Evolutionary conservation across 2,329 filamentous ascomycete species (phyloP), one percentile per base, ranked within the genome.

Genomic region (Clarireedia sp.): DNA sequence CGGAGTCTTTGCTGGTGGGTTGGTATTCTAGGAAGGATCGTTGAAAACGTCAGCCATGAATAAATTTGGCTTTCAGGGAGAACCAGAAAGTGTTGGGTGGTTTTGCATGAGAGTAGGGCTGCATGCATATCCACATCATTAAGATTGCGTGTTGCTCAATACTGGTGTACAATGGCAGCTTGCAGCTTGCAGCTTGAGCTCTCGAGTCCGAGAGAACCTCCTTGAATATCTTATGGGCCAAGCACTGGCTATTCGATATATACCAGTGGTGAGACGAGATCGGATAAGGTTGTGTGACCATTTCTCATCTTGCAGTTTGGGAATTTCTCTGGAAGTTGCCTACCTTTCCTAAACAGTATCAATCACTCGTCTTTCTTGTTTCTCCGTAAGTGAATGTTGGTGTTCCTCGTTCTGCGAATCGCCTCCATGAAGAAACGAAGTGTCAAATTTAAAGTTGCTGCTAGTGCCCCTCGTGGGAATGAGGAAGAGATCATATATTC

Each of bases 181-280:
- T 57, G 45, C 52, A 54, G 23, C n/a, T 48, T 57, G 45, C 46
- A 53, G 51, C 16, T 36, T 46, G n/a, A 38, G 53, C 12, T 51
- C 48, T 51, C 48, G 46, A 44, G 40, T 47, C 41, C 16, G 21
- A 45, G 57, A 54, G 37, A 37, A 43, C 36, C 33, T 46, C 16
- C 41, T 46, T 24, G 26, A 17, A 51, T 48, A 37, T 54, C 33
- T 17, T 38, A 33, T 16, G n/a, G 54, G 12, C 24, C 45, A 50
- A 54, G 45, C 38, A 23, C 46, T 49, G 46, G 10, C 49, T 47
- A 43, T 55, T 48, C 44, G 51, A 50, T 59, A 57, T 50, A 54
- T n/a, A 48, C 38, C 12, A 19, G 36, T 33, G 51, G 57, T 59
- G 23, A 48, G 19, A 58, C 59, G 54, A 56, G 55, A 61, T 59